Percentiles rank a stretch among this genome's conserved stretches.
Conservation (phyloP, 2,329 filamentous ascomycete genomes). For the Colletotrichum somersetense region DNA sequence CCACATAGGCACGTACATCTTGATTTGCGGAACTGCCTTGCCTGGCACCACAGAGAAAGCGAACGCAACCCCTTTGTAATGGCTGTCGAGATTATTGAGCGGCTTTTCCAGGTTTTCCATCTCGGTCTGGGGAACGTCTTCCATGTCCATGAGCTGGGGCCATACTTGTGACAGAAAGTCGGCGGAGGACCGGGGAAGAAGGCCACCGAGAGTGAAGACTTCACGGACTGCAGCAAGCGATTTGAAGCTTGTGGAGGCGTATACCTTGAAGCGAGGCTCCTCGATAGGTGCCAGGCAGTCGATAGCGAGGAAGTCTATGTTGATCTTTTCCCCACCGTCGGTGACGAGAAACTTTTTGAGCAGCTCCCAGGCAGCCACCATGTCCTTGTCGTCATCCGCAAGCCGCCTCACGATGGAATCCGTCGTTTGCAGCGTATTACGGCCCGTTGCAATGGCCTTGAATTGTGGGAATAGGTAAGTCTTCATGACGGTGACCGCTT, state of each 20-base stretch:
- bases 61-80: conserved; percentile 20
- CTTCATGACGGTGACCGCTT: conserved; percentile 23
- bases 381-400: not conserved
- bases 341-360: not conserved
- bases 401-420: not conserved
- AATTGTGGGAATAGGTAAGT: conserved; percentile 31
- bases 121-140: not conserved
- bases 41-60: conserved; percentile 43
- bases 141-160: conserved; percentile 16
- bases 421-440: not conserved
- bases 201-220: conserved; percentile 12
- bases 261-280: conserved; percentile 11
- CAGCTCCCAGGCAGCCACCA: conserved; percentile 6
- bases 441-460: conserved; percentile 17
- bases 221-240: conserved; percentile 1
- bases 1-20: conserved; percentile 44
- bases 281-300: conserved; percentile 29
- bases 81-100: not conserved
- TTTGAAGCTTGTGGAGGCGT: not conserved
- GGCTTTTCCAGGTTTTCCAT: conserved; percentile 2
- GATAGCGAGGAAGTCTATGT: conserved; percentile 19
- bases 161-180: conserved; percentile 2
- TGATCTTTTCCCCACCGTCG: not conserved
- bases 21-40: conserved; percentile 41
- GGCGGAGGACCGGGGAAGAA: not conserved